Evolutionary conservation across 177 flowering plant genomes (phyloP), one percentile per base, ranked within the genome.

Genomic region (Vitis hybrid): DNA sequence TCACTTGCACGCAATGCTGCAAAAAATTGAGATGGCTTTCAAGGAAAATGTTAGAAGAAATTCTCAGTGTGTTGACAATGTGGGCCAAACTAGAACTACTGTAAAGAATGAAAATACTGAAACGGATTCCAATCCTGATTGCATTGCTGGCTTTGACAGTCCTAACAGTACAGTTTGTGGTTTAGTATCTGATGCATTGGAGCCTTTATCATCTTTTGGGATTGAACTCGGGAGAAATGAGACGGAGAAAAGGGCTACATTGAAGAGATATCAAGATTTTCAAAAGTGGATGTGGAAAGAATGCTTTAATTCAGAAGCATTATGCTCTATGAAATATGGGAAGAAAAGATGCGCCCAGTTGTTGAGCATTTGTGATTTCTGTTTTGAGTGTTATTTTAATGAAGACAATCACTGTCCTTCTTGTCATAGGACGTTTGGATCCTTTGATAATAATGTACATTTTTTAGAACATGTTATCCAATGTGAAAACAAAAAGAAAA

Each of bases 261-360:
- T 84, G 73, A 77, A 73, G 67, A 86, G 94, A 78, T 90, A 87
- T 67, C 80, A 78, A 65, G 96, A 93, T 64, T 84, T 82, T 10
- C 82, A 89, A 73, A 84, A 80, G 74, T 95, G 99, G 99, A 77
- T 85, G 78, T 90, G 93, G 97, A 78, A 77, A 70, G 98, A 89
- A 75, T 90, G 97, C 74, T 78, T 80, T 50, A 75, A 77, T 76
- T 74, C 90, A 55, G 80, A 79, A 45, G 52, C 73, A 64, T 66
- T 89, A 51, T 72, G 79, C 75, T 89, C 94, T 48, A 69, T 80
- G 72, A 89, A 86, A 74, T 82, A 77, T 76, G 90, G 86, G 60
- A 86, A 83, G 73, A 80, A 79, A 70, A 81, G 93, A 57, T 83
- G 89, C 69, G 14, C 32, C 11, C 85, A 66, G 51, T 73, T 93